Evolutionary conservation across 345 rosid species (phyloP), one percentile per base, ranked within the genome.

Genomic region (Diplotaxis tenuifolia): DNA sequence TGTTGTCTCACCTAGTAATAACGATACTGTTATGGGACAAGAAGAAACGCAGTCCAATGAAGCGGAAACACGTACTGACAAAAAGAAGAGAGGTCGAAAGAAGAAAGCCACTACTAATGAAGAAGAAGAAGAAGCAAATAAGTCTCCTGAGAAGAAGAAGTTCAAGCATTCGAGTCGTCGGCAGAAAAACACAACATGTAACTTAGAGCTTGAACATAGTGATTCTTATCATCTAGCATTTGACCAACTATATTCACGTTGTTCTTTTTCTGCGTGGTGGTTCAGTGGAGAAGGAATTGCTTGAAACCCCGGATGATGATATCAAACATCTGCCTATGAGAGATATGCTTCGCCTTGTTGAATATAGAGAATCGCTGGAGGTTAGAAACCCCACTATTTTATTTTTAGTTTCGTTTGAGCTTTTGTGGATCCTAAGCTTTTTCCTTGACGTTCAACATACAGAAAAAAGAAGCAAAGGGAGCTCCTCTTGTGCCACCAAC

Each of bases 161-260:
- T 91, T 94, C 72, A 72, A 91, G 52, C 96, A 88, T 83, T 79
- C 96, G 50, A 82, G 86, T 75, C 88, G 85, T 53, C 82, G 92
- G 54, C 86, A 80, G 75, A 89, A 86, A 75, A 64, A 88, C 74
- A 58, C 76, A 61, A 82, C 64, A 59, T 8, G 93, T 91, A 75
- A 76, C 11, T 23, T 67, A 54, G 62, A 40, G 47, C 72, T n/a
- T 36, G 11, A 49, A 55, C 73, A 14, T 40, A 40, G 5, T 40
- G 12, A 27, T 21, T 5, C 57, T 25, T 56, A 54, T 64, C 42
- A 25, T 34, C 42, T 9, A 54, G 59, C 9, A 49, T 66, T 19
- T 58, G 78, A 22, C 56, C 32, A 74, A 36, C 29, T 74, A 21
- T 21, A 12, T 29, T 59, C 69, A 36, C 6, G 62, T 62, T 18